Base-by-base conservation (phyloP, 1,284 basidiomycete genomes). In the Mycena sp. region DNA sequence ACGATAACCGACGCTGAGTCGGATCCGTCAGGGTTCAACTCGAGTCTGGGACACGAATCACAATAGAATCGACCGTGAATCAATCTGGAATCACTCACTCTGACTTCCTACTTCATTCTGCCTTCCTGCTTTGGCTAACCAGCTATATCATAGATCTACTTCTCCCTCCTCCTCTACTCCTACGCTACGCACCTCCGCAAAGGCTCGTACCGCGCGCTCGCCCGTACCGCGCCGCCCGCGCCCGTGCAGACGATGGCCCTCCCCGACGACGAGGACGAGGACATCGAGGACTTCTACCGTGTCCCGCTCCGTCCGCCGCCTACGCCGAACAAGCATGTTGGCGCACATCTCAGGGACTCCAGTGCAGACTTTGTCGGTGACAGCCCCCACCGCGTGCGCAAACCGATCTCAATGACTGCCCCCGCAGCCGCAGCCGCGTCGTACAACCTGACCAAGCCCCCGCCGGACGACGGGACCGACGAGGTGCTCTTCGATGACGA, bases 141-240 rank as follows among this genome's bases (percentile, higher is more conserved):
- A 43, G n/a, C 40, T 43, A 17, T 40, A 5, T 35, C n/a, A 35
- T 11, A 68, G 96, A 83, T 98, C 68, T 99, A 98, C 82, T 96
- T 99, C 77, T 92, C 93, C 38, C 79, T 94, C 30, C 79, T 97
- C 38, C 81, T 99, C 35, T 99, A 99, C 77, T 98, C 97, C 11
- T 99, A 95, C 76, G 96, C 96, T 3, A 83, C 90, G 1, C 97
- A 99, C 76, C 89, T 99, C 48, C 92, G 96, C 38, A 92, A 92
- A 72, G 94, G 94, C 49, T 93, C 95, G 14, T 99, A 98, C 75
- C 91, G 93, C 70, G 83, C 89, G 17, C 87, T 84, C 64, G 84
- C 87, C 35, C 85, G 87, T 40, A 71, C 78, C 76, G 49, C 69
- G 74, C 35, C 67, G 75, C 40, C 61, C 78, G 6, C 85, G 11